Percentiles rank a stretch among this genome's conserved stretches.
These are phyloP conservation scores for Malassezia restricta DNA, from an alignment of 1,284 basidiomycete genomes.

Conservation along the genomic window DNA sequence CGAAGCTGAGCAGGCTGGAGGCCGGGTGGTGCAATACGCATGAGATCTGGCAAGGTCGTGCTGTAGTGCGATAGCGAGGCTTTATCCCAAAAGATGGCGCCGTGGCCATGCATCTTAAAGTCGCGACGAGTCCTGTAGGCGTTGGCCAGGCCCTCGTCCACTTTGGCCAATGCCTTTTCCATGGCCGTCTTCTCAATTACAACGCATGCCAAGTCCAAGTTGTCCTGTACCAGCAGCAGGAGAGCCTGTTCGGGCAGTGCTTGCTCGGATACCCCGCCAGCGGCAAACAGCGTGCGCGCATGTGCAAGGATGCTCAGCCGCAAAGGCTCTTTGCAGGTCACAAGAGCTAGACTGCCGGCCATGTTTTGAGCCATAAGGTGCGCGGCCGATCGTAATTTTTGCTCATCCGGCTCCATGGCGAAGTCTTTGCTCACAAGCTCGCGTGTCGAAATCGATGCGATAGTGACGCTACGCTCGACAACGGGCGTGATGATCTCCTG, in stretches of 20 bases:
- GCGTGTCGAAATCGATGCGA: constrained; percentile 91
- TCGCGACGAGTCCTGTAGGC: constrained; percentile 68
- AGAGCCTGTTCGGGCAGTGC: constrained; percentile 54
- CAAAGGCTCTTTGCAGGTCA: constrained; percentile 96
- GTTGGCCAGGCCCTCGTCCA: constrained; percentile 73
- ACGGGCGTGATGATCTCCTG: constrained; percentile 96
- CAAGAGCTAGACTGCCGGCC: constrained; percentile 86
- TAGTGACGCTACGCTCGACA: constrained; percentile 96
- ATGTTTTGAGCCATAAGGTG: constrained; percentile 95
- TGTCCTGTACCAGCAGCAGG: constrained; percentile 74
- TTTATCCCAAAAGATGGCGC: constrained; percentile 35
- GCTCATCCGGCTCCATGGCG: constrained; percentile 81
- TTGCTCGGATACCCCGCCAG: constrained; percentile 52
- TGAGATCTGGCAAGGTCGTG: constrained; percentile 69
- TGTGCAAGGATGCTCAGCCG: constrained; percentile 84
- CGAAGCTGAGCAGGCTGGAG: constrained; percentile 68
- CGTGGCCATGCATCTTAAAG: constrained; percentile 62
- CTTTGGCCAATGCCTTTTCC: constrained; percentile 87
- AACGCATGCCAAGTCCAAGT: constrained; percentile 82
- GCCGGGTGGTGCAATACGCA: constrained; percentile 73
- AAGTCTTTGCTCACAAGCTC: constrained; percentile 95
- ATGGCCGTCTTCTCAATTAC: constrained; percentile 96
- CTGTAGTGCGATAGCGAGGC: constrained; percentile 57
- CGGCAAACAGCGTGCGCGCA: constrained; percentile 57
- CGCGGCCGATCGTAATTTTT: constrained; percentile 77